Evolutionary conservation across 495 filamentous ascomycete species (phyloP).

Genomic region (Podospora fimiseda): DNA sequence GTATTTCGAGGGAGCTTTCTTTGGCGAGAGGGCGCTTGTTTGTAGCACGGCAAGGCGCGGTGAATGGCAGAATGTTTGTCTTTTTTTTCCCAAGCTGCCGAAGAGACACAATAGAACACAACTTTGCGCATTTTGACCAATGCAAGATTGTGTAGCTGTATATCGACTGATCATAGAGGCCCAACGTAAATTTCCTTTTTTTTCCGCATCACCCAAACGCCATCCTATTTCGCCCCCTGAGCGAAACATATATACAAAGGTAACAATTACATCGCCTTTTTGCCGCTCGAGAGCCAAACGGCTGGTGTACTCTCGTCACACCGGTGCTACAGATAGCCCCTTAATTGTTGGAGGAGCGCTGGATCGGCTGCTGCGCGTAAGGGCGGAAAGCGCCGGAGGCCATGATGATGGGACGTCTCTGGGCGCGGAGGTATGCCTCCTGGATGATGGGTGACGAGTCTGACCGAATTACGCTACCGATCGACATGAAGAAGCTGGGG

Average conservation of each 20-base stretch:
- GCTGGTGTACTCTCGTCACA: slow-evolving; percentile 1
- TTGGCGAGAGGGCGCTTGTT: neutral
- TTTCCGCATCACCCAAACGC: slow-evolving; percentile 13
- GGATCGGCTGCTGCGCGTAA: slow-evolving; percentile 3
- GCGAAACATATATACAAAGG: slow-evolving; percentile 20
- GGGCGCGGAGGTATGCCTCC: slow-evolving; percentile 55
- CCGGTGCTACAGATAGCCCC: neutral
- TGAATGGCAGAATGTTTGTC: neutral
- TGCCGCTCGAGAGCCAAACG: neutral
- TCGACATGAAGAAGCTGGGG: slow-evolving; percentile 94
- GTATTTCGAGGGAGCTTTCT: neutral
- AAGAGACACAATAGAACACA: neutral
- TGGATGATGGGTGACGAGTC: slow-evolving; percentile 59
- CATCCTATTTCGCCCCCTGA: slow-evolving; percentile 12
- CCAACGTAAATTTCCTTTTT: neutral
- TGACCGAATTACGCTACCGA: slow-evolving; percentile 90
- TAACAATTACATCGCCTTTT: slow-evolving; percentile 18
- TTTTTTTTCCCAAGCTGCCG: neutral
- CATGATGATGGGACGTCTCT: slow-evolving; percentile 58
- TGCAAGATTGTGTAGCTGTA: neutral
- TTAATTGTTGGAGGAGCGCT: slow-evolving; percentile 15
- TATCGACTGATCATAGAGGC: too few relatives aligned
- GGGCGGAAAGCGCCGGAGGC: slow-evolving; percentile 43
- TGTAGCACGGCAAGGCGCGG: neutral
- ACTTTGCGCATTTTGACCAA: neutral